Percentiles rank a stretch among this genome's conserved stretches.
Evolutionary conservation across 805 yeast genomes (phyloP).

Genomic region (Metschnikowia reukaufii): DNA sequence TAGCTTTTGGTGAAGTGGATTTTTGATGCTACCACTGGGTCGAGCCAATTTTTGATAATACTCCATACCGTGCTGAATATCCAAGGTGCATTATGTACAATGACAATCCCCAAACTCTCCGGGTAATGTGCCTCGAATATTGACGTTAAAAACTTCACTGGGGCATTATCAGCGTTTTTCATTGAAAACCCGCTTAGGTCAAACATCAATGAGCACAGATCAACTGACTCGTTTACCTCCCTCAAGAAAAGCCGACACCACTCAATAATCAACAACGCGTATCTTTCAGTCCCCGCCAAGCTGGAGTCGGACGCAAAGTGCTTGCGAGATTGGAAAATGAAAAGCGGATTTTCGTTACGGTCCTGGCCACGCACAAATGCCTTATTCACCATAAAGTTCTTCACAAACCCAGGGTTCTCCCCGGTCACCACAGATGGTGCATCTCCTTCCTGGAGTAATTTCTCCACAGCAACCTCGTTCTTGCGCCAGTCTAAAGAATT

Average conservation of each 20-base stretch:
- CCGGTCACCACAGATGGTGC: conserved; percentile 49
- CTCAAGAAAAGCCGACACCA: conserved; percentile 53
- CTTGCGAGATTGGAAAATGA: conserved; percentile 72
- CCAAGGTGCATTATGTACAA: conserved; percentile 97
- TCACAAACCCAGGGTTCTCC: conserved; percentile 43
- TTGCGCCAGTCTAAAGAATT: conserved; percentile 75
- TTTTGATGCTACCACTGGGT: conserved; percentile 93
- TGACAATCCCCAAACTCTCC: conserved; percentile 79
- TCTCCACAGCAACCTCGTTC: conserved; percentile 53
- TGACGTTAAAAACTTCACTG: conserved; percentile 84
- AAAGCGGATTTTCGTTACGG: conserved; percentile 71
- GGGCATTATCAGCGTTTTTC: conserved; percentile 89
- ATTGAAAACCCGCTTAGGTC: conserved; percentile 85
- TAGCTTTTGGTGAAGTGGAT: conserved; percentile 75
- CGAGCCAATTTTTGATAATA: conserved; percentile 88
- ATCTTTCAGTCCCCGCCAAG: conserved; percentile 69
- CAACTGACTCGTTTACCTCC: conserved; percentile 62
- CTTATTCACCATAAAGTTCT: conserved; percentile 65
- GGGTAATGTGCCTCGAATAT: conserved; percentile 97
- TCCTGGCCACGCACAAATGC: conserved; percentile 77
- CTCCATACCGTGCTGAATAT: conserved; percentile 94
- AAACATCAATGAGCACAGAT: conserved; percentile 79
- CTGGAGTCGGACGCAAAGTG: conserved; percentile 56
- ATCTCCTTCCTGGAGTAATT: conserved; percentile 71
- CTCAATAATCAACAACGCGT: conserved; percentile 76